Evolutionary conservation across 2,329 filamentous ascomycete species (phyloP), one percentile per base, ranked within the genome.

Genomic region (Didymella lethalis): DNA sequence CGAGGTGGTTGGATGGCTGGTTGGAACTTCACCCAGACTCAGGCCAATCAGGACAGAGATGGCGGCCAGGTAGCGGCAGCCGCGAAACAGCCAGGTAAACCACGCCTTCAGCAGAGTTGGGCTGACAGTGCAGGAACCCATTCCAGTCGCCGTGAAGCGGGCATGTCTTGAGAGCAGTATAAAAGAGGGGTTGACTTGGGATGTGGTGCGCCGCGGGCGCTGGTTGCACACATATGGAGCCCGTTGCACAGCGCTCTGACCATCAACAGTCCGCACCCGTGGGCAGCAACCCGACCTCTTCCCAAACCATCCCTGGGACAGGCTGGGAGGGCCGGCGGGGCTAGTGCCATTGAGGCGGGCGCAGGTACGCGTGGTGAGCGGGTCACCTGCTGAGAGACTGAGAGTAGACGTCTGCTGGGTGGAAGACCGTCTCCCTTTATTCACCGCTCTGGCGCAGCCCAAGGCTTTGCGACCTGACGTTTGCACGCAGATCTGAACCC

Each of bases 51-150:
- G 23, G 5, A 43, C 40, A 4, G 40, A 43, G 23, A 43, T 25
- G 20, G 40, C 40, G 40, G 40, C 40, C 18, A 43, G 40, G 40
- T 43, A 43, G 20, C 40, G 40, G 40, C 40, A 43, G 20, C 40
- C 40, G 29, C 20, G 26, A 48, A 62, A 66, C 49, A 72, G 54
- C 66, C 65, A 74, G 41, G 63, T 67, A 52, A 74, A 56, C 70
- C 68, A 75, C 49, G 64, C 64, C 67, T 67, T 73, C 64, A 75
- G 59, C 50, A 71, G 59, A 50, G 64, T 48, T 48, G 69, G 65
- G 61, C 65, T 60, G 63, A 66, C 65, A 56, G 59, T 55, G 63
- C 70, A 67, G 57, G 68, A 70, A 72, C 63, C 71, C 75, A 77
- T 77, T 32, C 68, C 69, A 72, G 60, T 49, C 54, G 57, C 64